Conservation (phyloP, 768 basidiomycete species). For the Suillus lakei region DNA sequence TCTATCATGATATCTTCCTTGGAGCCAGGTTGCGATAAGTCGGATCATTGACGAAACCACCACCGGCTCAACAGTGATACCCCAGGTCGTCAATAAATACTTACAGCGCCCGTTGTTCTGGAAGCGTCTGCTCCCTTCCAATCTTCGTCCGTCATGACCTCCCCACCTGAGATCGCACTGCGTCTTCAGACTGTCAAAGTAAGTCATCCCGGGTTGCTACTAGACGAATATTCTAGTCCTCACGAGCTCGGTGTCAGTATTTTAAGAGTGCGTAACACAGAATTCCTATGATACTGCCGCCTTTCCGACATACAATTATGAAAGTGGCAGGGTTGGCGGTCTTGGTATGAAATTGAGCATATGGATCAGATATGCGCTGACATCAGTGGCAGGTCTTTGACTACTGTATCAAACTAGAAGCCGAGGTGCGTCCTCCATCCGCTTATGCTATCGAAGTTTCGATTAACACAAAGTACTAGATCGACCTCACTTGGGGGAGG, state of each 20-base stretch:
- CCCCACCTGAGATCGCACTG: neutral
- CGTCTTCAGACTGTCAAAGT: neutral
- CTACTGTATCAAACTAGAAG: neutral
- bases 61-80: neutral
- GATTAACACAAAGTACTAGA: neutral
- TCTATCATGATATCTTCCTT: neutral
- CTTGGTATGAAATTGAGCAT: neutral
- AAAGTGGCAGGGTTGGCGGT: neutral
- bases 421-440: neutral
- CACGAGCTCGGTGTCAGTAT: neutral
- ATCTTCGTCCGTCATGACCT: neutral
- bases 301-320: neutral
- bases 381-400: neutral
- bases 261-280: neutral
- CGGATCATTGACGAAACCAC: neutral
- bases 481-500: conserved; percentile 1
- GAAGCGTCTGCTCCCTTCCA: neutral
- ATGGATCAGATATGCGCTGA: neutral
- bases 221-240: neutral
- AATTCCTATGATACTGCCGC: neutral
- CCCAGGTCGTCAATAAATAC: neutral
- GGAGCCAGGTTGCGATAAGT: neutral
- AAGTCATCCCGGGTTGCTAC: neutral
- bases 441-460: neutral
- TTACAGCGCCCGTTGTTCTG: neutral